A percentile compares a stretch with the other conserved stretches of the same genome.
These are phyloP conservation scores for Phaeodactylum tricornutum DNA, from an alignment of 108 stramenopile species.

Conservation along the genomic window DNA sequence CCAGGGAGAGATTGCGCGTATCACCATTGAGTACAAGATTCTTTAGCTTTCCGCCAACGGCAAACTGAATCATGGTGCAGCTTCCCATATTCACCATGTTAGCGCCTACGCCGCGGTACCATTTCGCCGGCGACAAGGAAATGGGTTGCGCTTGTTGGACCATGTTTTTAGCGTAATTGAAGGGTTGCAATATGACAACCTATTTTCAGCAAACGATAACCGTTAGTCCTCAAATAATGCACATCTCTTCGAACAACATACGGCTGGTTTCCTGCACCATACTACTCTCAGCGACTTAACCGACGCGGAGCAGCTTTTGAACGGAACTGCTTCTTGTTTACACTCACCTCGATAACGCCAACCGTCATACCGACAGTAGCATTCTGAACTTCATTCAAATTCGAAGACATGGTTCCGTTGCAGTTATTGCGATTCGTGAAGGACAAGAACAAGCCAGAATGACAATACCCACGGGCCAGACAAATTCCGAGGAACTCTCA, in stretches of 20 bases:
- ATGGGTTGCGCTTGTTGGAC: conserved; percentile 81
- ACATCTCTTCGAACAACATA: too few relatives aligned
- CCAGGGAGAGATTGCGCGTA: conserved; percentile 30
- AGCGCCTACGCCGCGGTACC: conserved; percentile 85
- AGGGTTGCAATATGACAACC: conserved; percentile 81
- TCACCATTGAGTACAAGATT: conserved; percentile 24
- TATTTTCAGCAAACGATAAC: conserved; percentile 8
- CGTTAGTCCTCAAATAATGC: too few relatives aligned
- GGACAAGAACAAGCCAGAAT: too few relatives aligned
- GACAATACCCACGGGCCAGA: too few relatives aligned
- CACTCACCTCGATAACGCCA: conserved; percentile 84
- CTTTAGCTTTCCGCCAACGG: conserved; percentile 74
- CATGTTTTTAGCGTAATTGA: conserved; percentile 93
- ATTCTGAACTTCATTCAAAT: conserved; percentile 82
- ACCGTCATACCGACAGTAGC: conserved; percentile 90
- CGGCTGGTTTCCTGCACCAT: too few relatives aligned
- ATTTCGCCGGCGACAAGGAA: conserved; percentile 48
- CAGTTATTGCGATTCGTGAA: neutral
- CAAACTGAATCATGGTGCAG: conserved; percentile 93
- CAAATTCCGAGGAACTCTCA: too few relatives aligned
- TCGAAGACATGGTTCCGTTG: conserved; percentile 50
- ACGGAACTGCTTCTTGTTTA: too few relatives aligned
- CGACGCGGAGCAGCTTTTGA: too few relatives aligned
- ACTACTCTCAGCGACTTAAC: too few relatives aligned
- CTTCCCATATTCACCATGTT: conserved; percentile 88